These are phyloP conservation scores for Nakazawaea holstii DNA, from an alignment of 805 yeast genomes.

Conservation along the genomic window DNA sequence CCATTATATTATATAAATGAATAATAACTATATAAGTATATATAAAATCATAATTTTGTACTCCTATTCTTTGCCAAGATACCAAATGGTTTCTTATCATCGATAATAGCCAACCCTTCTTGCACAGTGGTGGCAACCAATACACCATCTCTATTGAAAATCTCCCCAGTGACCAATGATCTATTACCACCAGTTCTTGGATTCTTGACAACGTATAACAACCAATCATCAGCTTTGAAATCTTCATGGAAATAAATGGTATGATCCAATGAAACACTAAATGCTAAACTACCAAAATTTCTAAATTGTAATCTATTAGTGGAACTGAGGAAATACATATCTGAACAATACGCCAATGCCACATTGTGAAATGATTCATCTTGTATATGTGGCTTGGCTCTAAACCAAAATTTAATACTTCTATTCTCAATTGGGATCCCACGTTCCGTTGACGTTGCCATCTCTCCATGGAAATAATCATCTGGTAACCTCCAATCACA, in stretches of 20 bases:
- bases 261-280: constrained; percentile 63
- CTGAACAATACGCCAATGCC: constrained; percentile 56
- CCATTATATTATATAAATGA: no score
- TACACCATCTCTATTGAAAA: constrained; percentile 42
- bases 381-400: constrained; percentile 5
- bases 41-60: not conserved
- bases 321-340: constrained; percentile 47
- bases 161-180: constrained; percentile 52
- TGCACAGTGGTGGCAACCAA: constrained; percentile 59
- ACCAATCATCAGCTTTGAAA: constrained; percentile 45
- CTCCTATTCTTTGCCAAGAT: not conserved
- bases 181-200: constrained; percentile 47
- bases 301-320: constrained; percentile 46
- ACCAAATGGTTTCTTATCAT: constrained; percentile 2
- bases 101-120: constrained; percentile 43
- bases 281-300: constrained; percentile 38
- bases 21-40: not conserved
- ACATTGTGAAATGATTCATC: constrained; percentile 40
- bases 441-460: not conserved
- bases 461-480: constrained; percentile 24
- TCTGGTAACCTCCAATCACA: constrained; percentile 27
- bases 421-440: not conserved
- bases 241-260: constrained; percentile 58
- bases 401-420: constrained; percentile 4
- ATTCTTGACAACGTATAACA: constrained; percentile 42